These are phyloP conservation scores for Cercospora canescens DNA, from an alignment of 2,329 filamentous ascomycete species.

Conservation along the genomic window DNA sequence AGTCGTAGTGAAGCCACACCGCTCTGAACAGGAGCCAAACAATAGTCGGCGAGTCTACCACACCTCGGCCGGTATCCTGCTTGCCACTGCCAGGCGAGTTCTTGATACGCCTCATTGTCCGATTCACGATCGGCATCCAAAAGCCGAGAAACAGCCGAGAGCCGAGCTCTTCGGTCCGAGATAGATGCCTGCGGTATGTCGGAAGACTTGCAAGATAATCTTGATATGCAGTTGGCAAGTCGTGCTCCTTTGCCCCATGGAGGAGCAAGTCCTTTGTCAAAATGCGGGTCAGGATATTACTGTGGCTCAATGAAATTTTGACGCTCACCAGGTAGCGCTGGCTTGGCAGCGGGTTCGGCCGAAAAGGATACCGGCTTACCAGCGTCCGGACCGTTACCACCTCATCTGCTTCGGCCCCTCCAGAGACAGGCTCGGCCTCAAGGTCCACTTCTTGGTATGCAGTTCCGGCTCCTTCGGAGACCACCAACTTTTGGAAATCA, in stretches of 20 bases:
- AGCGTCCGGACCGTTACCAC: background rate
- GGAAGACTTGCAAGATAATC: background rate
- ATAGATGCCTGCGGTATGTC: background rate
- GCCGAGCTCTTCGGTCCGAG: background rate
- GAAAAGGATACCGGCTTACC: background rate
- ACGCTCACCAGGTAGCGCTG: background rate
- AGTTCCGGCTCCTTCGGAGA: background rate
- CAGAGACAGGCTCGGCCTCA: background rate
- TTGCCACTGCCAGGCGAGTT: background rate
- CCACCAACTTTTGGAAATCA: background rate
- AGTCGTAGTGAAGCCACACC: background rate
- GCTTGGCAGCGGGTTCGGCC: background rate
- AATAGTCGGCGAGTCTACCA: background rate
- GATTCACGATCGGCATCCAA: background rate
- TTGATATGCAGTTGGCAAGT: background rate
- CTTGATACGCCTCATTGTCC: background rate
- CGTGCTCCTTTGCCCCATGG: background rate
- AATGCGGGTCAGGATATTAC: background rate
- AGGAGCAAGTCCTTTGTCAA: background rate
- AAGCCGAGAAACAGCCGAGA: background rate
- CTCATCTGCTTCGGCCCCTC: background rate
- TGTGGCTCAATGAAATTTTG: background rate
- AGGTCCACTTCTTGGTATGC: background rate
- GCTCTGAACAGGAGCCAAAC: background rate
- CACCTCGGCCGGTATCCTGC: background rate